Conservation (phyloP, 164 flowering plant genomes). For the Tetracentron sinense region DNA sequence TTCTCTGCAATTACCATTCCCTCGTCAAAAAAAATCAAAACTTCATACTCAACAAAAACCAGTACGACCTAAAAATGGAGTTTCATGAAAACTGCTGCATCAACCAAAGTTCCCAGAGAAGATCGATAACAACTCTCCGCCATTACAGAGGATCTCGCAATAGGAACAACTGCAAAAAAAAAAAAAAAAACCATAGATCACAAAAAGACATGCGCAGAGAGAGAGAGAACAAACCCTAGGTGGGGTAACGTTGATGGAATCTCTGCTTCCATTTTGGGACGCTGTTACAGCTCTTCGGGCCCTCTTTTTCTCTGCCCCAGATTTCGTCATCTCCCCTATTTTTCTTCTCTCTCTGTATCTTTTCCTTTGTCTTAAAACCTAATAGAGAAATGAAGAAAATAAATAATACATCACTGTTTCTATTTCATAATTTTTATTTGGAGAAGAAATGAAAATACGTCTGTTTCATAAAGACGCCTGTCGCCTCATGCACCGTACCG, state of each 20-base stretch:
- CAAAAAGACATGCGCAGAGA: slow-evolving; percentile 8
- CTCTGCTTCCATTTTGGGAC: slow-evolving; percentile 40
- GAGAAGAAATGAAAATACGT: no score
- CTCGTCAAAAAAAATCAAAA: background rate
- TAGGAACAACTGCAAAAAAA: no score
- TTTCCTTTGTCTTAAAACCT: no score
- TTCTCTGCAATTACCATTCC: background rate
- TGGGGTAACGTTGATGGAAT: slow-evolving; percentile 47
- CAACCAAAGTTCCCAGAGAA: background rate
- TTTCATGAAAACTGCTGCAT: background rate
- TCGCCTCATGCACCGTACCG: no score
- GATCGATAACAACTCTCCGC: background rate
- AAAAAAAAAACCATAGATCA: slow-evolving; percentile 5
- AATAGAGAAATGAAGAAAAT: no score
- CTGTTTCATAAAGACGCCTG: no score
- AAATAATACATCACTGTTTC: no score
- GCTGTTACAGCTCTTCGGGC: slow-evolving; percentile 40
- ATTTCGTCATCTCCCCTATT: slow-evolving; percentile 49
- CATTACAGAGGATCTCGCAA: background rate
- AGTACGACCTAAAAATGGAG: background rate
- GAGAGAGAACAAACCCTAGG: slow-evolving; percentile 47
- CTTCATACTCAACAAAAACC: background rate
- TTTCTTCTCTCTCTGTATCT: slow-evolving; percentile 9
- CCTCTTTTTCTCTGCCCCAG: slow-evolving; percentile 64
- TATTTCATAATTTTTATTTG: no score